Conservation (phyloP, 2,329 filamentous ascomycete species). For the Fusarium continuum region DNA sequence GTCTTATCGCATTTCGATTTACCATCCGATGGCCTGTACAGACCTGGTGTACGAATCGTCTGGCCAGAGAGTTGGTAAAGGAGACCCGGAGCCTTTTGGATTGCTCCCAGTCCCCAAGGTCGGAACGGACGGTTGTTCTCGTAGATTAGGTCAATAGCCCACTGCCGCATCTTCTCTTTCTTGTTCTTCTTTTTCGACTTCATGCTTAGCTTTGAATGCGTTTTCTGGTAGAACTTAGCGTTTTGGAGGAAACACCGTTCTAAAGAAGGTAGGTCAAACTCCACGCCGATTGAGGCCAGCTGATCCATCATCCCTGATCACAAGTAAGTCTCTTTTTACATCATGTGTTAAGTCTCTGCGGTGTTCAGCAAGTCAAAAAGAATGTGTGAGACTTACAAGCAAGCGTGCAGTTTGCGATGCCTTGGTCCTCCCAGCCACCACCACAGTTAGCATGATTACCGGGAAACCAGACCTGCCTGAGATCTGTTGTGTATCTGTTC, state of each 20-base stretch:
- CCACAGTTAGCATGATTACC: conserved; percentile 77
- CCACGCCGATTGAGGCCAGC: conserved; percentile 59
- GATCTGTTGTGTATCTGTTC: conserved; percentile 53
- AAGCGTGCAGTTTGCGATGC: conserved; percentile 52
- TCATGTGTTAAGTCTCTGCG: not conserved
- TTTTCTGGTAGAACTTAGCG: conserved; percentile 46
- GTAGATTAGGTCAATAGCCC: conserved; percentile 61
- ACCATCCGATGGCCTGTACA: conserved; percentile 57
- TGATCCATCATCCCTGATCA: conserved; percentile 65
- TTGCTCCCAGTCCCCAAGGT: conserved; percentile 59
- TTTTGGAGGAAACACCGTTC: conserved; percentile 52
- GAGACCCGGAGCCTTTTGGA: conserved; percentile 51
- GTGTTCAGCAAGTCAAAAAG: not conserved
- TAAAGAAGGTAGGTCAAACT: conserved; percentile 56
- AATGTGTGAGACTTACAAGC: conserved; percentile 47
- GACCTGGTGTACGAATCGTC: conserved; percentile 57
- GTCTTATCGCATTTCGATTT: conserved; percentile 49
- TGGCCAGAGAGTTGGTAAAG: conserved; percentile 57
- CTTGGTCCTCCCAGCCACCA: conserved; percentile 69
- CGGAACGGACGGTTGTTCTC: conserved; percentile 58
- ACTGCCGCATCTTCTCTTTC: conserved; percentile 37
- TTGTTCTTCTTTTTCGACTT: conserved; percentile 30
- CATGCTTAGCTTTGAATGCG: conserved; percentile 10
- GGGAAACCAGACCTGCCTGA: conserved; percentile 71
- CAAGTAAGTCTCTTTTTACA: not conserved